phyloP scores from a whole-genome alignment of 2,329 filamentous ascomycete species.

The Macroventuria anomochaeta region DNA sequence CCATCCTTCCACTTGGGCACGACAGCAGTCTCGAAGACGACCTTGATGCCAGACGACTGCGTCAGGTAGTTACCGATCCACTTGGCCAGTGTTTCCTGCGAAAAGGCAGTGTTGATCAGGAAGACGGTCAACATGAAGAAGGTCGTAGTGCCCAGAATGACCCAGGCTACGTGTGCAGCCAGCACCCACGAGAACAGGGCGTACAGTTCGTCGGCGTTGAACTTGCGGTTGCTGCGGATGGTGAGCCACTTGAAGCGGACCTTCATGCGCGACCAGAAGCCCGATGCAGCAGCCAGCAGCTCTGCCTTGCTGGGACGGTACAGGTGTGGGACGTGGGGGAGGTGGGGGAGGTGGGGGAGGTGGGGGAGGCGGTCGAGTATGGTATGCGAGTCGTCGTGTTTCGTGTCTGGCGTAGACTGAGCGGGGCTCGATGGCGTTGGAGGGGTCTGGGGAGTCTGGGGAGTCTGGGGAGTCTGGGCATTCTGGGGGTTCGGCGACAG shows the following conservation, averaged over 20 bases:
- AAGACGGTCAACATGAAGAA: slow-evolving; percentile 94
- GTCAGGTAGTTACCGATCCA: slow-evolving; percentile 97
- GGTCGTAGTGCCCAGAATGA: slow-evolving; percentile 94
- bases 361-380: slow-evolving; percentile 62
- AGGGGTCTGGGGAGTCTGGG: slow-evolving; percentile 8
- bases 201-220: slow-evolving; percentile 95
- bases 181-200: slow-evolving; percentile 96
- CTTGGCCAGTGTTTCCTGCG: slow-evolving; percentile 91
- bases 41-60: slow-evolving; percentile 87
- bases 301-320: slow-evolving; percentile 93
- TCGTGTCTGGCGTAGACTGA: slow-evolving; percentile 15
- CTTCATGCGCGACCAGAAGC: slow-evolving; percentile 88
- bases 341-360: slow-evolving; percentile 70
- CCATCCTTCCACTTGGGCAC: slow-evolving; percentile 95
- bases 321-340: slow-evolving; percentile 66
- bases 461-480: slow-evolving; percentile 25
- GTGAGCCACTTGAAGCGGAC: slow-evolving; percentile 98
- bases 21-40: slow-evolving; percentile 97
- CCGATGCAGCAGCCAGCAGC: slow-evolving; percentile 85
- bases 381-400: slow-evolving; percentile 34
- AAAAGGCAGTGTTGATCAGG: slow-evolving; percentile 93
- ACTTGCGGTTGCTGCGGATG: slow-evolving; percentile 89
- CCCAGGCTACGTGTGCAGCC: slow-evolving; percentile 91
- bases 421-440: background rate
- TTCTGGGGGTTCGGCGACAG: slow-evolving; percentile 39